Evolutionary conservation across 2,329 filamentous ascomycete genomes (phyloP), one percentile per base, ranked within the genome.

Genomic region (Diaporthe batatas): DNA sequence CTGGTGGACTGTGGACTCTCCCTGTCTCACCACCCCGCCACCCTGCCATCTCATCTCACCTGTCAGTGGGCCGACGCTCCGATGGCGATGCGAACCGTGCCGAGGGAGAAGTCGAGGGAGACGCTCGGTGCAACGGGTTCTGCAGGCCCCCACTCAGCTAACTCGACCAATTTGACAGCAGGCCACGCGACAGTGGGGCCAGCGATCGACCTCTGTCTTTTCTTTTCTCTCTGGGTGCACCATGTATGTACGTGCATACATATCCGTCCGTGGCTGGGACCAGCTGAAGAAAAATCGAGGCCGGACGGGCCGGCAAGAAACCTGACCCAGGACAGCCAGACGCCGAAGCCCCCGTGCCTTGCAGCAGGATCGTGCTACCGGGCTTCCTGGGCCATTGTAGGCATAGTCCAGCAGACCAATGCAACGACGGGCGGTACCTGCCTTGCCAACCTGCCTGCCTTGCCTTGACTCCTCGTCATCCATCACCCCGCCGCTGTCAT

Each of bases 111-210:
- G 58, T 62, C 44, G 32, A 49, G 47, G 44, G 44, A 32, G 44
- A 49, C 32, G 49, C 59, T 65, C 49, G 57, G 57, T 65, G 51
- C 62, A 65, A 21, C 62, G 18, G 29, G 21, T 65, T 65, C 18
- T 18, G 14, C 57, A 29, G 59, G 25, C 44, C 62, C 62, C 44
- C 42, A 65, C 59, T 42, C 57, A 29, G 55, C 57, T 36, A 62
- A 62, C 58, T 62, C n/a, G 34, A 42, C 21, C 42, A 32, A 18
- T 47, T 49, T 42, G 25, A 49, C 58, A 65, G 62, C 58, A 65
- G 62, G 62, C 62, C 62, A 65, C 47, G 62, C 62, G 62, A 67
- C 47, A 67, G 62, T 67, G 62, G 62, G 62, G 44, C 16, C 23
- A 6, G 1, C 2, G 47, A 67, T 67, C 62, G 21, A 25, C 44